These are phyloP conservation scores for Stentor roeselii DNA, from an alignment of 73 alveolate species.

Conservation along the genomic window DNA sequence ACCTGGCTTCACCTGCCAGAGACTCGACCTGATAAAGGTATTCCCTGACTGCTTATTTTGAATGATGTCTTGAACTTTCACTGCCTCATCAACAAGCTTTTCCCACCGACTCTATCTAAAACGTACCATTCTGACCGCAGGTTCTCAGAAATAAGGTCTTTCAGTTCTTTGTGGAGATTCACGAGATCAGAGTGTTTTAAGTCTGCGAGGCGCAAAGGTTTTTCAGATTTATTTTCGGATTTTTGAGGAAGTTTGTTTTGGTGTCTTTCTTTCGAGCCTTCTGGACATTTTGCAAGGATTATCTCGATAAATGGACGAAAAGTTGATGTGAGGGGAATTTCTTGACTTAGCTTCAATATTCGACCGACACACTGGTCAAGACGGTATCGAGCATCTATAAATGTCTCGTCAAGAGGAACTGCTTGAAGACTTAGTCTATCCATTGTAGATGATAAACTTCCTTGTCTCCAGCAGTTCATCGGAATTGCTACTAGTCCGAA, in stretches of 20 bases:
- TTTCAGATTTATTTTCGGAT: background rate
- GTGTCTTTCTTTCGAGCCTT: background rate
- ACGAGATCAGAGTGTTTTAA: background rate
- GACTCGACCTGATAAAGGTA: background rate
- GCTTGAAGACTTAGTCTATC: background rate
- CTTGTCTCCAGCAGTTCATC: background rate
- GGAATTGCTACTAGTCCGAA: conserved; percentile 32
- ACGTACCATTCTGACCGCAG: background rate
- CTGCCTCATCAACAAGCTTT: conserved; percentile 10
- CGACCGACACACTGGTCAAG: conserved; percentile 16
- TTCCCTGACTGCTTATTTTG: background rate
- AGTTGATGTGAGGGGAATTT: background rate
- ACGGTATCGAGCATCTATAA: background rate
- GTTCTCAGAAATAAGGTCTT: background rate
- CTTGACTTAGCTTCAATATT: background rate
- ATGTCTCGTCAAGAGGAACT: background rate
- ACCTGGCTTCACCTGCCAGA: conserved; percentile 13
- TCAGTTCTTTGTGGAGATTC: conserved; percentile 20
- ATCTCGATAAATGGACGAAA: conserved; percentile 8
- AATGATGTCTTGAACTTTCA: background rate
- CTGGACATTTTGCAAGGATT: conserved; percentile 22
- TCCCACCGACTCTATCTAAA: conserved; percentile 22
- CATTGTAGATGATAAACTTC: background rate
- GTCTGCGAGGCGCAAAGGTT: background rate
- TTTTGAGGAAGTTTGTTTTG: background rate